These are phyloP conservation scores for Stagonosporopsis vannaccii DNA, from an alignment of 2,329 filamentous ascomycete species.

Conservation along the genomic window DNA sequence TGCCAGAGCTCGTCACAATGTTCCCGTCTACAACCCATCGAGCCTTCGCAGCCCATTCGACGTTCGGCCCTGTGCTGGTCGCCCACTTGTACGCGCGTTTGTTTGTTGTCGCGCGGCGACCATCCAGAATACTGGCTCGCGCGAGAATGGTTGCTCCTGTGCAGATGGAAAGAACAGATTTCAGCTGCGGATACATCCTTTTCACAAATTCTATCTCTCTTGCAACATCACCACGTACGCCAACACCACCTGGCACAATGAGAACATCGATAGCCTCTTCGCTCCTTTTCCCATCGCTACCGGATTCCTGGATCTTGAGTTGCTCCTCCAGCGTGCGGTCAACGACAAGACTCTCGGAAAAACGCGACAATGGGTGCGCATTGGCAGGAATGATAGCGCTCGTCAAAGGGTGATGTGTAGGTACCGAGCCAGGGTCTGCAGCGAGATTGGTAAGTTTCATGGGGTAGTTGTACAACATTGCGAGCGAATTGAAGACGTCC, in stretches of 20 bases:
- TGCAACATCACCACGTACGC: constrained; percentile 46
- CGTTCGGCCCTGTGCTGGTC: constrained; percentile 54
- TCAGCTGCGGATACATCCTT: constrained; percentile 56
- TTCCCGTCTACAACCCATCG: constrained; percentile 69
- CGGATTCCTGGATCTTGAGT: constrained; percentile 22
- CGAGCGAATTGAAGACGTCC: constrained; percentile 51
- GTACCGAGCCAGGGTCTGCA: constrained; percentile 32
- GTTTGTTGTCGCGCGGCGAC: constrained; percentile 68
- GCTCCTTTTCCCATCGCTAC: constrained; percentile 2
- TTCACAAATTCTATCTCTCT: constrained; percentile 57
- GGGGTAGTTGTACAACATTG: constrained; percentile 32
- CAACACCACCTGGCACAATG: constrained; percentile 69
- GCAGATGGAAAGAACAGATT: constrained; percentile 69
- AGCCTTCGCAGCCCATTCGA: constrained; percentile 63
- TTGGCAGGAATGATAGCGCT: constrained; percentile 21
- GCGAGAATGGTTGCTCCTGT: constrained; percentile 67
- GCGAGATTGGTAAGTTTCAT: constrained; percentile 41
- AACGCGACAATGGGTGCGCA: constrained; percentile 26
- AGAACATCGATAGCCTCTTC: constrained; percentile 60
- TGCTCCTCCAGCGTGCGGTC: constrained; percentile 27
- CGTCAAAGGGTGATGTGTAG: constrained; percentile 26
- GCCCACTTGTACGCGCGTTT: constrained; percentile 60
- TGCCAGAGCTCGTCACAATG: constrained; percentile 69
- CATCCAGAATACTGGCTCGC: constrained; percentile 65
- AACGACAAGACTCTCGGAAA: constrained; percentile 27